phyloP scores from a whole-genome alignment of 768 basidiomycete species.

The Tephrocybe sp. region DNA sequence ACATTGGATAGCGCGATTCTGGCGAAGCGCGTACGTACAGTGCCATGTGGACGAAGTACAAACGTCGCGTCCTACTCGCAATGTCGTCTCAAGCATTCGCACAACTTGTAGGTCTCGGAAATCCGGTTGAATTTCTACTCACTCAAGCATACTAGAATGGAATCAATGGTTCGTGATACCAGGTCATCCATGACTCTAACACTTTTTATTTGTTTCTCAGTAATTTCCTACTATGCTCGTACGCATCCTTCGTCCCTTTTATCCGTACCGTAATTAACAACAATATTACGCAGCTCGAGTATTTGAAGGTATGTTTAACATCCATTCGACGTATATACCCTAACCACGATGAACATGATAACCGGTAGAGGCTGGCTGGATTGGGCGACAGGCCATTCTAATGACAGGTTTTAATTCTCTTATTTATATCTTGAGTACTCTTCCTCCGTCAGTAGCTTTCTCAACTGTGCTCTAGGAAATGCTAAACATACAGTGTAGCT shows the following conservation, averaged over 20 bases:
- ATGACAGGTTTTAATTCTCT: slow-evolving; percentile 89
- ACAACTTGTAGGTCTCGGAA: slow-evolving; percentile 68
- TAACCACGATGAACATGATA: not conserved
- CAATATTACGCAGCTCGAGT: slow-evolving; percentile 62
- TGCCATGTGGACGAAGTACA: slow-evolving; percentile 86
- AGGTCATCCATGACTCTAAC: not conserved
- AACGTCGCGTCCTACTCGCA: slow-evolving; percentile 84
- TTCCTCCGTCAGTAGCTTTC: slow-evolving; percentile 58
- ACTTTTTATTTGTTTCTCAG: slow-evolving; percentile 35
- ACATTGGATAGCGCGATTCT: slow-evolving; percentile 57
- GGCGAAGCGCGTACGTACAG: slow-evolving; percentile 76
- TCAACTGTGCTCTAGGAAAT: not conserved
- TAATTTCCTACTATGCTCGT: slow-evolving; percentile 95
- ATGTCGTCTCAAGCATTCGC: slow-evolving; percentile 97
- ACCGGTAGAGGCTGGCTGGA: slow-evolving; percentile 79
- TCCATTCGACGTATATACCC: not conserved
- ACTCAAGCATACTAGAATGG: slow-evolving; percentile 62
- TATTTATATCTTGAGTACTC: slow-evolving; percentile 66
- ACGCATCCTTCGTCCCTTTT: slow-evolving; percentile 29
- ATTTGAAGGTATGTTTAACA: slow-evolving; percentile 72
- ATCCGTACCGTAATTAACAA: not conserved
- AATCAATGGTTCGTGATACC: slow-evolving; percentile 72
- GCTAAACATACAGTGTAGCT: slow-evolving; percentile 43
- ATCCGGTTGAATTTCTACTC: not conserved
- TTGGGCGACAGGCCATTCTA: slow-evolving; percentile 80